These are phyloP conservation scores for Penicillium mononematosum DNA, from an alignment of 495 filamentous ascomycete genomes.

Conservation along the genomic window DNA sequence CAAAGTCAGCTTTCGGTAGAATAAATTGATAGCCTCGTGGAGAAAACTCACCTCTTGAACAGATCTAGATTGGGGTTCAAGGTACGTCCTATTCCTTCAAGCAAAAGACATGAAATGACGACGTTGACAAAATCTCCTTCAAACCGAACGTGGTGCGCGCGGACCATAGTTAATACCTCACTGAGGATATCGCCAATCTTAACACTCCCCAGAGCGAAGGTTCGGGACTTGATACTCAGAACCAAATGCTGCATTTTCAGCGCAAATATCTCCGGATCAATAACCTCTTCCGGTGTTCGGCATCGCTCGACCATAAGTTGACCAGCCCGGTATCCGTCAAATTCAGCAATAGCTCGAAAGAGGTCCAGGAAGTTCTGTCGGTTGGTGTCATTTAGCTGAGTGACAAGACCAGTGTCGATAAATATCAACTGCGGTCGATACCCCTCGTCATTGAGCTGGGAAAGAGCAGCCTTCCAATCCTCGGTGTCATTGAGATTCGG, in stretches of 20 bases:
- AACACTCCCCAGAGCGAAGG: constrained; percentile 90
- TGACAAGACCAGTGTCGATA: constrained; percentile 96
- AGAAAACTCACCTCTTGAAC: constrained; percentile 63
- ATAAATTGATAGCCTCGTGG: neutral
- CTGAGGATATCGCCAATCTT: constrained; percentile 95
- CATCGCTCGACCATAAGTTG: constrained; percentile 95
- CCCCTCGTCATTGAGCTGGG: constrained; percentile 80
- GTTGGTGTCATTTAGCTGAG: constrained; percentile 83
- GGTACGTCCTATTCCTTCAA: constrained; percentile 90
- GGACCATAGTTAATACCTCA: constrained; percentile 88
- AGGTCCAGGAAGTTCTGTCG: constrained; percentile 91
- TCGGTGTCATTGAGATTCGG: constrained; percentile 64
- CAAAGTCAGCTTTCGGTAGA: constrained; percentile 6
- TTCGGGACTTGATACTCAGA: constrained; percentile 80
- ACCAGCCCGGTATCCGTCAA: constrained; percentile 93
- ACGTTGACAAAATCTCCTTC: constrained; percentile 99
- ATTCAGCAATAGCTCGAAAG: constrained; percentile 94
- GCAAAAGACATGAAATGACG: constrained; percentile 86
- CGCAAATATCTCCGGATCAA: constrained; percentile 86
- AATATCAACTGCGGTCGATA: constrained; percentile 95
- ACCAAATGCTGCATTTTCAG: constrained; percentile 96
- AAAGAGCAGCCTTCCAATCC: constrained; percentile 71
- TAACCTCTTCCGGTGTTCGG: constrained; percentile 82
- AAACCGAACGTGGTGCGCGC: constrained; percentile 86
- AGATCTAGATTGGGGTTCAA: constrained; percentile 87